Conservation (phyloP, 2,329 filamentous ascomycete genomes). For the Gremmenia infestans region DNA sequence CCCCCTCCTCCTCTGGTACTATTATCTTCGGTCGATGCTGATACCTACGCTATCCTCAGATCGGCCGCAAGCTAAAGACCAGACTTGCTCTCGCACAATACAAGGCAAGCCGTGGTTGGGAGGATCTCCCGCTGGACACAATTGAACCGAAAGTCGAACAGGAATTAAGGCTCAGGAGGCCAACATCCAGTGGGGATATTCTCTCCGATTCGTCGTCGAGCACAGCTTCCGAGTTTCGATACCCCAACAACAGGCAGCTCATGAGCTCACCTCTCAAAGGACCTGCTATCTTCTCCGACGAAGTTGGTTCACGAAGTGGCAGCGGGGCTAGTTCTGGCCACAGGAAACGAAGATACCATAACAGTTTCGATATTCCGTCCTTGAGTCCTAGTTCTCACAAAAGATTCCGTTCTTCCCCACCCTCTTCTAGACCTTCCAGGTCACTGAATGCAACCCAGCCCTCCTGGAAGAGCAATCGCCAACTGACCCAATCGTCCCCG, state of each 20-base stretch:
- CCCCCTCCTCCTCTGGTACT: too few species aligned
- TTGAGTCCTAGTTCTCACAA: constrained; percentile 55
- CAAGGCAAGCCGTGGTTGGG: constrained; percentile 94
- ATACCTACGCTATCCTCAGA: constrained; percentile 46
- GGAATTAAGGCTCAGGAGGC: constrained; percentile 62
- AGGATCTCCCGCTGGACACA: constrained; percentile 78
- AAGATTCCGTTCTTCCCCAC: constrained; percentile 63
- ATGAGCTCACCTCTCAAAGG: constrained; percentile 85
- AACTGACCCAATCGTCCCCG: constrained; percentile 80
- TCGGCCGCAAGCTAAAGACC: constrained; percentile 88
- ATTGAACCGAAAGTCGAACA: constrained; percentile 83
- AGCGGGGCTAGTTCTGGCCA: constrained; percentile 63
- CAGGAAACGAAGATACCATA: constrained; percentile 59
- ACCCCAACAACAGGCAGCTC: constrained; percentile 49
- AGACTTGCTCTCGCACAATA: constrained; percentile 93
- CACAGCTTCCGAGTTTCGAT: constrained; percentile 71
- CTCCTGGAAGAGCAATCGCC: constrained; percentile 73
- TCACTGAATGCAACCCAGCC: constrained; percentile 47
- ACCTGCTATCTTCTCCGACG: constrained; percentile 73
- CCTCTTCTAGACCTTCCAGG: constrained; percentile 44
- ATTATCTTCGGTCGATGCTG: too few species aligned
- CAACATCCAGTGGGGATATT: constrained; percentile 62
- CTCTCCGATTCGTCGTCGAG: constrained; percentile 79
- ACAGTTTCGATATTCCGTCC: constrained; percentile 48
- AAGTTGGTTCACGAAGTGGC: constrained; percentile 52